Evolutionary conservation across 805 yeast species (phyloP).

Genomic region (Ogataea degrootiae): DNA sequence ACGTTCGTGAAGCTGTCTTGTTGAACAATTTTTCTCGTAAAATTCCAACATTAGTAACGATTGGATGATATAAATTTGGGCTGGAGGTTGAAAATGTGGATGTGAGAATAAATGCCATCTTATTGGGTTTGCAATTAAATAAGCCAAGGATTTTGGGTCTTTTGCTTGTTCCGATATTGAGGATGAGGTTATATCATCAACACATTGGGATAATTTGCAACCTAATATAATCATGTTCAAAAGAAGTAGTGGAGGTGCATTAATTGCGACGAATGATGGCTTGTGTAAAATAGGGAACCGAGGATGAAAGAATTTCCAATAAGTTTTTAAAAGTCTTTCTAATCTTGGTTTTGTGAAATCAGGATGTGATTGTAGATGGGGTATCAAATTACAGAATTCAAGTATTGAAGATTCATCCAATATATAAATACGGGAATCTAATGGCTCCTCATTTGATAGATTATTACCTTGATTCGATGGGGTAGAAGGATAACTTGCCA

Average conservation of each 20-base stretch:
- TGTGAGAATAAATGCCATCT: constrained; percentile 67
- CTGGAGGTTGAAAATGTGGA: constrained; percentile 72
- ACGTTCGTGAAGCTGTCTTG: constrained; percentile 70
- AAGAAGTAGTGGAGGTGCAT: constrained; percentile 45
- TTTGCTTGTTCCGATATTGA: constrained; percentile 16
- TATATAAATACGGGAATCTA: constrained; percentile 1
- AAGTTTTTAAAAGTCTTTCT: constrained; percentile 31
- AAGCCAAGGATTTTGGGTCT: constrained; percentile 36
- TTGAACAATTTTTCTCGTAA: constrained; percentile 70
- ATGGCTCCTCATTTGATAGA: background rate
- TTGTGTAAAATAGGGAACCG: constrained; percentile 55
- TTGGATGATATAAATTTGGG: constrained; percentile 72
- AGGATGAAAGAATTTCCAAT: constrained; percentile 58
- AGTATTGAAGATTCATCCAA: constrained; percentile 16
- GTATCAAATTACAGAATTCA: constrained; percentile 24
- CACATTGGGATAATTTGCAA: constrained; percentile 32
- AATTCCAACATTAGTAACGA: constrained; percentile 69
- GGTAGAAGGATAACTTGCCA: background rate
- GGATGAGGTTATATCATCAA: constrained; percentile 20
- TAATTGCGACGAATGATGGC: constrained; percentile 50
- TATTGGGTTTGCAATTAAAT: constrained; percentile 10
- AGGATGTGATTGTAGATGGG: constrained; percentile 20
- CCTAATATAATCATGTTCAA: constrained; percentile 56
- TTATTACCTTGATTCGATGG: background rate
- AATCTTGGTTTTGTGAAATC: constrained; percentile 28